phyloP scores from a whole-genome alignment of 768 basidiomycete species.

The Lepiota venenata region DNA sequence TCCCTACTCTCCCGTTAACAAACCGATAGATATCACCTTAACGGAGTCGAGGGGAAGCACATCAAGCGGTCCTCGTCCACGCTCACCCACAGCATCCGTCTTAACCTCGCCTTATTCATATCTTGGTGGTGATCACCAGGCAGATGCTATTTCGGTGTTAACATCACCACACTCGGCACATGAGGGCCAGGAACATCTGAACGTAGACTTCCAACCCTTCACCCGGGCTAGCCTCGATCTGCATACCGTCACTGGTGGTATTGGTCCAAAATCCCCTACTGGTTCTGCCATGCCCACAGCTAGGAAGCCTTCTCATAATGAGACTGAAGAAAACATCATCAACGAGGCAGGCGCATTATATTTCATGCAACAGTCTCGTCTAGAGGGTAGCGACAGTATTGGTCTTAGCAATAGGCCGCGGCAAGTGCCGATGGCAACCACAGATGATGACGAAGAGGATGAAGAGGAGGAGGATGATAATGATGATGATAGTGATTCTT shows the following conservation, averaged over 20 bases:
- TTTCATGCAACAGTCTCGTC: slow-evolving; percentile 57
- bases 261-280: not conserved
- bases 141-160: slow-evolving; percentile 23
- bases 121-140: slow-evolving; percentile 8
- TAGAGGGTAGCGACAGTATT: slow-evolving; percentile 18
- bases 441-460: slow-evolving; percentile 35
- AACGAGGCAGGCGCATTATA: slow-evolving; percentile 62
- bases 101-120: slow-evolving; percentile 34
- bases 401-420: slow-evolving; percentile 1
- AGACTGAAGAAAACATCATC: slow-evolving; percentile 32
- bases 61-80: slow-evolving; percentile 14
- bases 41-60: not conserved
- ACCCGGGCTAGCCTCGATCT: slow-evolving; percentile 14
- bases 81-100: slow-evolving; percentile 17
- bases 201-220: slow-evolving; percentile 9
- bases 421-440: slow-evolving; percentile 8
- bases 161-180: slow-evolving; percentile 28
- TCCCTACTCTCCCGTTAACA: not conserved
- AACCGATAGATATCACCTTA: not conserved
- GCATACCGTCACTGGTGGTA: slow-evolving; percentile 3
- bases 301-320: slow-evolving; percentile 15
- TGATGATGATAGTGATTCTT: slow-evolving; percentile 3
- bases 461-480: slow-evolving; percentile 3
- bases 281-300: not conserved
- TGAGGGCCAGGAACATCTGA: slow-evolving; percentile 9